A percentile compares a stretch with the other conserved stretches of the same genome.
These are phyloP conservation scores for Macaranga tanarius DNA, from an alignment of 441 rosid genomes.

Conservation along the genomic window DNA sequence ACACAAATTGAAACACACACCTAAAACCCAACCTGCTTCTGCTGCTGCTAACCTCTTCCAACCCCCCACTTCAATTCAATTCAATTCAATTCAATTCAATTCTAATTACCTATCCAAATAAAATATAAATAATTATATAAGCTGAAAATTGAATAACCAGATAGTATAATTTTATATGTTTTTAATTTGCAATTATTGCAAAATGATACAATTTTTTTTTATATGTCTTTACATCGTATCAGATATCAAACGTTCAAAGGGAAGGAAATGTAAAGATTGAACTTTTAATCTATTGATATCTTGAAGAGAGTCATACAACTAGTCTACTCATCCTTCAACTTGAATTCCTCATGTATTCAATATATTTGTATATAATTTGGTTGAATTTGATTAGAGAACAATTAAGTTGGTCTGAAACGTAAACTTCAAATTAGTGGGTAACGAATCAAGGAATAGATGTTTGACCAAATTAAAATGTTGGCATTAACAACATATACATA, in stretches of 20 bases:
- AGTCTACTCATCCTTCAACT: too few relatives aligned
- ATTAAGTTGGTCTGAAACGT: constrained; percentile 21
- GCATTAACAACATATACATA: too few relatives aligned
- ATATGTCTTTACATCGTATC: too few relatives aligned
- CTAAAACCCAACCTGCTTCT: background rate
- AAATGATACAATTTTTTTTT: too few relatives aligned
- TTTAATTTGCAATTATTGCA: too few relatives aligned
- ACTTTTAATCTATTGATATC: too few relatives aligned
- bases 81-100: constrained; percentile 5
- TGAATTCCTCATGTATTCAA: too few relatives aligned
- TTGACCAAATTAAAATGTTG: constrained; percentile 9
- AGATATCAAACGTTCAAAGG: too few relatives aligned
- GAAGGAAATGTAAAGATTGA: too few relatives aligned
- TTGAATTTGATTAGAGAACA: background rate
- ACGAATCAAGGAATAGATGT: background rate
- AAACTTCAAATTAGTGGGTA: background rate
- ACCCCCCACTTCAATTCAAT: background rate
- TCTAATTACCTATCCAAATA: background rate
- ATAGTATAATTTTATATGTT: too few relatives aligned
- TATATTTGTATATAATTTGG: background rate
- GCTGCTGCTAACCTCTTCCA: background rate
- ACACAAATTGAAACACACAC: background rate
- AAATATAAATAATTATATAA: background rate
- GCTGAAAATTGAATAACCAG: background rate
- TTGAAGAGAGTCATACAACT: too few relatives aligned